phyloP scores from a whole-genome alignment of 2,329 filamentous ascomycete genomes.

The Ophiostoma pallidulum region DNA sequence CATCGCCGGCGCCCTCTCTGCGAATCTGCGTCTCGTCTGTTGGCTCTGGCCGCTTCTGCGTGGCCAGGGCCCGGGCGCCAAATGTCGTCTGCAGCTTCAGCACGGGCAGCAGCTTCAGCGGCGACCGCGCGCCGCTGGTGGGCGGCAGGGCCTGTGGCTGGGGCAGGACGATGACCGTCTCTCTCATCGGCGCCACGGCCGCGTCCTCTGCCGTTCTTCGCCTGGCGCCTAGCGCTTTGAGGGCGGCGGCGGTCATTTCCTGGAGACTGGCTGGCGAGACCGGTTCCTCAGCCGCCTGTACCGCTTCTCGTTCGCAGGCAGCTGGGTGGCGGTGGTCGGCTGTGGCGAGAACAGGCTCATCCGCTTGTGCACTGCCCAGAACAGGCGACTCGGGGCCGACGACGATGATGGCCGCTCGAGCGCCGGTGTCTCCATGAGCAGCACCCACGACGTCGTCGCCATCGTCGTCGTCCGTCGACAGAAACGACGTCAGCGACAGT shows the following conservation, averaged over 20 bases:
- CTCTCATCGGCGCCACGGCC: too few species aligned
- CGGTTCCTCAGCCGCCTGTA: too few species aligned
- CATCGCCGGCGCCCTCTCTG: slow-evolving; percentile 19
- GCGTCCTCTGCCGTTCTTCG: too few species aligned
- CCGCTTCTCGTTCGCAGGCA: too few species aligned
- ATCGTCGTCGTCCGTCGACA: neutral
- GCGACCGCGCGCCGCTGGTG: slow-evolving; percentile 11
- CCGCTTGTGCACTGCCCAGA: neutral
- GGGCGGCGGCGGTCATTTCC: too few species aligned
- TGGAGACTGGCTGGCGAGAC: too few species aligned
- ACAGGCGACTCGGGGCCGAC: neutral
- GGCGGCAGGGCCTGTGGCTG: too few species aligned
- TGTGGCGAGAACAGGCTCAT: slow-evolving; percentile 20
- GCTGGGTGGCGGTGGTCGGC: too few species aligned
- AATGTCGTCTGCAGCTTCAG: slow-evolving; percentile 39
- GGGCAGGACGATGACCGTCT: too few species aligned
- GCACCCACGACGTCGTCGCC: too few species aligned
- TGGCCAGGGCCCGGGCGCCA: too few species aligned
- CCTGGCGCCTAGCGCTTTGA: too few species aligned
- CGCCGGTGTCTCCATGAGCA: neutral
- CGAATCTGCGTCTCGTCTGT: neutral
- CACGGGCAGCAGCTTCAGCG: slow-evolving; percentile 19
- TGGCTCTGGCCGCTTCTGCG: neutral
- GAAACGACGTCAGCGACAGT: neutral
- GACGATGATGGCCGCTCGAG: neutral